These are phyloP conservation scores for Flueggea neowawraea DNA, from an alignment of 441 rosid species.

Conservation along the genomic window DNA sequence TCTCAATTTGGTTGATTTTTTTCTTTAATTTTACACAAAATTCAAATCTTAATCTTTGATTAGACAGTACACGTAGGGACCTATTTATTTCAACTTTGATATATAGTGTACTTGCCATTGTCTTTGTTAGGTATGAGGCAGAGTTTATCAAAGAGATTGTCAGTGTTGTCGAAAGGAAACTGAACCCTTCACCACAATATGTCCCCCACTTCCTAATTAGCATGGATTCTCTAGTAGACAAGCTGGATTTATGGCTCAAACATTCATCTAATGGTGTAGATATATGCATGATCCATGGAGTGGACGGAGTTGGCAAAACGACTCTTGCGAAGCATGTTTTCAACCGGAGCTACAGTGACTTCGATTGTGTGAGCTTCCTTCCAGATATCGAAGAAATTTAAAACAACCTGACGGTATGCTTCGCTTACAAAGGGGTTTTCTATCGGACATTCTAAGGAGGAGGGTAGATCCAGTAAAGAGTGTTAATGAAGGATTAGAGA, in stretches of 20 bases:
- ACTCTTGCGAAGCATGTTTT: constrained; percentile 4
- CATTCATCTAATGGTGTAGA: constrained; percentile 2
- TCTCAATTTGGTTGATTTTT: not conserved
- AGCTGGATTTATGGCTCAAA: constrained; percentile 8
- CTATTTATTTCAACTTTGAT: too few species aligned
- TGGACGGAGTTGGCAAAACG: constrained; percentile 15
- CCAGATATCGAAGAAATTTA: not conserved
- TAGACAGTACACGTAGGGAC: too few species aligned
- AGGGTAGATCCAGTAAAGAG: not conserved
- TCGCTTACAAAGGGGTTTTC: constrained; percentile 1
- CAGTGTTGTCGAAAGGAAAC: constrained; percentile 5
- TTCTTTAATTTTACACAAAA: too few species aligned
- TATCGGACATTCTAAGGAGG: constrained; percentile 1
- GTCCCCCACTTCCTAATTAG: not conserved
- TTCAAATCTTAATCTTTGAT: too few species aligned
- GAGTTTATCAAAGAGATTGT: constrained; percentile 28
- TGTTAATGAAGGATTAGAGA: not conserved
- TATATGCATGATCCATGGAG: constrained; percentile 9
- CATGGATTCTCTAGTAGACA: not conserved
- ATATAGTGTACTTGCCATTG: too few species aligned
- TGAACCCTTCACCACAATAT: not conserved
- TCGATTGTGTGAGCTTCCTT: constrained; percentile 5
- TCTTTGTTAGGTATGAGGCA: constrained; percentile 23
- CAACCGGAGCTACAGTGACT: not conserved
- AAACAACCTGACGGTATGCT: constrained; percentile 13